These are phyloP conservation scores for Rhododendron griersonianum DNA, from an alignment of 148 eudicot genomes.

Conservation along the genomic window DNA sequence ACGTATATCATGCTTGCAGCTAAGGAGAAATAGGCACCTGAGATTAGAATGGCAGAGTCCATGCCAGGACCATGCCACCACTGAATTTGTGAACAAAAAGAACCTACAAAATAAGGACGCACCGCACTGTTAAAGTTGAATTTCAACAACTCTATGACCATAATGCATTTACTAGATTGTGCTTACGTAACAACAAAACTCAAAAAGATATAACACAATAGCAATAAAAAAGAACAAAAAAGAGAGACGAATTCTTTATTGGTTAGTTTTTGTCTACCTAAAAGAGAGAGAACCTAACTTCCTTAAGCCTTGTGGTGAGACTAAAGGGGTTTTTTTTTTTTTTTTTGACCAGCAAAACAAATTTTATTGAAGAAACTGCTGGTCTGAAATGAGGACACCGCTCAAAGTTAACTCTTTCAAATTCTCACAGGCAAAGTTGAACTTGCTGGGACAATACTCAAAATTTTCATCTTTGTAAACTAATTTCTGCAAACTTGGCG, in stretches of 20 bases:
- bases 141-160: not conserved
- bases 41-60: slow-evolving; percentile 14
- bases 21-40: slow-evolving; percentile 12
- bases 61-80: slow-evolving; percentile 17
- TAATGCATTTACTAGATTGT: not conserved
- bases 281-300: not conserved
- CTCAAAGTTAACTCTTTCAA: too few species aligned
- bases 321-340: too few species aligned
- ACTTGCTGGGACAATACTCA: too few species aligned
- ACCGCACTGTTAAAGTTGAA: not conserved
- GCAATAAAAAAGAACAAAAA: not conserved
- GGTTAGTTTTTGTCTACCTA: not conserved
- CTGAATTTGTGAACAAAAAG: slow-evolving; percentile 30
- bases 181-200: too few species aligned
- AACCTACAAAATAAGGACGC: slow-evolving; percentile 13
- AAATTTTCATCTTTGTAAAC: too few species aligned
- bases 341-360: too few species aligned
- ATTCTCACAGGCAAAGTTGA: too few species aligned
- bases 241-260: not conserved
- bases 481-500: too few species aligned
- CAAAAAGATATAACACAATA: not conserved
- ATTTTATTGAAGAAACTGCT: too few species aligned
- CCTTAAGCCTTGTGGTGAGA: not conserved
- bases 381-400: too few species aligned
- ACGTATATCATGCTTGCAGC: slow-evolving; percentile 14